Evolutionary conservation across 768 basidiomycete species (phyloP), one percentile per base, ranked within the genome.

Genomic region (Lactarius sp.): DNA sequence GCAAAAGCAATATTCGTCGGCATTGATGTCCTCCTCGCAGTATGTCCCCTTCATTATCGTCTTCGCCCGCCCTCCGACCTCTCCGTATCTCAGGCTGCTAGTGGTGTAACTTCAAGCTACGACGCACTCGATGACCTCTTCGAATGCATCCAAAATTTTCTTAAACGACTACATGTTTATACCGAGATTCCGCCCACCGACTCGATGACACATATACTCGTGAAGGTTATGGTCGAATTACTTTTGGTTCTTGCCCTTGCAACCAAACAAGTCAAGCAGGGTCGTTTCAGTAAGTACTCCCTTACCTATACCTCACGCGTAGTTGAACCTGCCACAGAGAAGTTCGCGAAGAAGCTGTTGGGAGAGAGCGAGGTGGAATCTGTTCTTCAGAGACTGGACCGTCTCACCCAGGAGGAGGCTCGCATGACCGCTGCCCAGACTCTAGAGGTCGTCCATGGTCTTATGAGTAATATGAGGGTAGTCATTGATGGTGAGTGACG

Each of bases 1-100:
- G 53, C 39, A 31, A 65, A 56, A 39, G 59, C 54, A 7, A 47
- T 65, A 16, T 65, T 60, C n/a, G 31, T 22, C 22, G 63, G 59
- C 5, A 13, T 64, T 33, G 53, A 64, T 52, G 27, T 37, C 20
- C 56, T 63, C 14, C 55, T 62, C 3, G 27, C 0, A 22, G 59
- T 52, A 36, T n/a, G 51, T 44, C 27, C 27, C 41, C 4, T 27
- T 27, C 6, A 2, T 13, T 34, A 0, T 14, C 12, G 2, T 33
- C 18, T 10, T 10, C 6, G 13, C 6, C n/a, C 7, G 34, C 16
- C 41, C 6, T n/a, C 1, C n/a, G 3, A n/a, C n/a, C n/a, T n/a
- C n/a, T n/a, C n/a, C n/a, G 4, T 36, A 13, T 39, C 2, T 3
- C 37, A 59, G 62, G 56, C 52, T 22, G 57, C 57, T 34, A 33